Base-by-base conservation (phyloP, 1,284 basidiomycete genomes). In the Pascua sp. region DNA sequence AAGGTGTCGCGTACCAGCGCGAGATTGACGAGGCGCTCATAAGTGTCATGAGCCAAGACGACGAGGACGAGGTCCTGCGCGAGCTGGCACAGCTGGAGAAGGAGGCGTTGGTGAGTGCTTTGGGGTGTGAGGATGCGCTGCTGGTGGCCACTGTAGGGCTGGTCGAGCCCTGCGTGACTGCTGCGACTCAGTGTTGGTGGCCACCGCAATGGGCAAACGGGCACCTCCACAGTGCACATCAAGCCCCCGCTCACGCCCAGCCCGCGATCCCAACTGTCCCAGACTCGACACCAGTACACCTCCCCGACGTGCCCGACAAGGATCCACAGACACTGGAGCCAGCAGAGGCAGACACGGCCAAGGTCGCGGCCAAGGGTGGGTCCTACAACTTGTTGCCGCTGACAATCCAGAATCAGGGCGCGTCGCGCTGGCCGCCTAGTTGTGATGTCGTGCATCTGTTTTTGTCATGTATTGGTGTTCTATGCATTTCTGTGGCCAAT, bases 1-100 rank as follows among this genome's bases (percentile, higher is more conserved):
- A 98, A 70, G 95, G 91, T 1, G 83, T 89, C 63, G 91, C 87
- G 59, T 97, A 98, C 76, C 93, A 98, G 75, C 79, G 82, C 91
- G 95, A 98, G 83, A 88, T 98, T 61, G 85, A 89, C 67, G 87
- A 91, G 71, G 85, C 94, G 80, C 81, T 98, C 15, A 84, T 87
- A 41, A 89, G 88, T 61, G 85, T 81, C 39, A 84, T 98, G 66
- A 87, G 88, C 1, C 74, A 86, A 5, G 93, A 95, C 54, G 96
- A 98, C 56, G 95, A 98, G 72, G 93, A 96, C 51, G 88, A 86
- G 11, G 95, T 98, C 0, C 89, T 94, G 69, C 80, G 80, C 5
- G 95, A 98, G 71, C 80, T 97, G 41, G 80, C 76, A 39, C 79
- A 81, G 52, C 75, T 97, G 16, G 85, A 94, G 71, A 76, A 75